Percentiles rank a stretch among this genome's conserved stretches.
phyloP scores from a whole-genome alignment of 352 stramenopile genomes.

The Bremia lactucae region DNA sequence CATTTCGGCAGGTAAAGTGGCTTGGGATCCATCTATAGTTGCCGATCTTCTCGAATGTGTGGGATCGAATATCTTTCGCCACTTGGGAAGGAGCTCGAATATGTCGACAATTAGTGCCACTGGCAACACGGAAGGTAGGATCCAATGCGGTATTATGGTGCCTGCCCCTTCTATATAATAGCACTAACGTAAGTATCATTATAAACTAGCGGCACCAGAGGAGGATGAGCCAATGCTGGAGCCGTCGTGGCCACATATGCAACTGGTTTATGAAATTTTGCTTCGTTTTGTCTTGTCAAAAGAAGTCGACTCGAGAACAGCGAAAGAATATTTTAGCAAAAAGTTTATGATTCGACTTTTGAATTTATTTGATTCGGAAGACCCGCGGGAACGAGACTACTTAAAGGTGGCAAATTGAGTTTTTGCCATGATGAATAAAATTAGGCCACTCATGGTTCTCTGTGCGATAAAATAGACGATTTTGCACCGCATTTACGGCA shows the following conservation, averaged over 20 bases:
- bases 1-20: slow-evolving; percentile 80
- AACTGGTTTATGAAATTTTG: slow-evolving; percentile 99
- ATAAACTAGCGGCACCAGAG: slow-evolving; percentile 71
- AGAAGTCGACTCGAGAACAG: slow-evolving; percentile 94
- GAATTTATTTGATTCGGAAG: slow-evolving; percentile 85
- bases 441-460: too few species aligned
- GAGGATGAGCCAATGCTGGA: slow-evolving; percentile 98
- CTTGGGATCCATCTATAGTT: slow-evolving; percentile 37
- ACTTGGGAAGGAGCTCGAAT: slow-evolving; percentile 58
- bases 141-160: not conserved
- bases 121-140: slow-evolving; percentile 37
- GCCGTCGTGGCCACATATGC: slow-evolving; percentile 93
- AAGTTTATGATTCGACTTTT: slow-evolving; percentile 93
- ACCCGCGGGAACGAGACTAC: slow-evolving; percentile 97
- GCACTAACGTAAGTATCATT: slow-evolving; percentile 1
- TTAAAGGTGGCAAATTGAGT: slow-evolving; percentile 81
- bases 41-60: slow-evolving; percentile 64
- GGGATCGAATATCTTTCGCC: slow-evolving; percentile 84
- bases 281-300: slow-evolving; percentile 94
- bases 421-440: too few species aligned
- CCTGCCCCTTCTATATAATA: slow-evolving; percentile 1
- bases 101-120: slow-evolving; percentile 56
- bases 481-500: slow-evolving; percentile 97
- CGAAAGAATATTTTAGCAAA: slow-evolving; percentile 96
- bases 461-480: slow-evolving; percentile 88